Evolutionary conservation across 768 basidiomycete genomes (phyloP), one percentile per base, ranked within the genome.

Genomic region (Mycena haematopus): DNA sequence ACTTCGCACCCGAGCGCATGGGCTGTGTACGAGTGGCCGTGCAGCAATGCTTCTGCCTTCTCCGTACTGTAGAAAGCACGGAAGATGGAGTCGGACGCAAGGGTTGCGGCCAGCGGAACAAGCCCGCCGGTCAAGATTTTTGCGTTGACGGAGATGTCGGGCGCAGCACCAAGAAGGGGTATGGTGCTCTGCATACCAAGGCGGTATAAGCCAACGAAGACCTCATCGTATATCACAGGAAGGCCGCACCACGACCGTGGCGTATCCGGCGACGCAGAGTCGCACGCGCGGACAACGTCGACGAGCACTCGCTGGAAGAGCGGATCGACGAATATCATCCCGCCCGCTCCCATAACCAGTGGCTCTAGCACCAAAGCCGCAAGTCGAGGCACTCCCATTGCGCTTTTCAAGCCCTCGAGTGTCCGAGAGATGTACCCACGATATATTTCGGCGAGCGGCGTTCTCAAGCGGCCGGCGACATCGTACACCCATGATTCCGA

Each of bases 311-410:
- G 85, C 73, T 99, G 96, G 82, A 96, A 98, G 45, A 99, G 86
- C 10, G 96, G 96, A 72, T 99, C 96, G 25, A 98, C 93, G 70
- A 98, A 98, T 31, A 95, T 81, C 96, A 98, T 98, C 0, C 96
- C 96, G 0, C 93, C 96, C 0, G 96, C 95, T 15, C 96, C 96
- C 84, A 99, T 91, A 25, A 95, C 84, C 24, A 96, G 81, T 0
- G 96, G 96, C 72, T 99, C 96, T 29, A 99, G 77, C 7, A 99
- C 87, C 19, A 98, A 80, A 0, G 93, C 92, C 1, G 87, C 91
- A 3, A 92, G 73, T 24, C 76, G 79, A 2, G 73, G 79, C 0
- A 76, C 78, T 13, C 81, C 80, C 1, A 73, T 29, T 14, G 49
- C 74, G 40, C 69, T 66, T 27, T 81, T 71, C 14, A 91, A 74